A percentile compares a stretch with the other conserved stretches of the same genome.
Evolutionary conservation across 2,329 filamentous ascomycete species (phyloP).

Genomic region (Onygenales sp.): DNA sequence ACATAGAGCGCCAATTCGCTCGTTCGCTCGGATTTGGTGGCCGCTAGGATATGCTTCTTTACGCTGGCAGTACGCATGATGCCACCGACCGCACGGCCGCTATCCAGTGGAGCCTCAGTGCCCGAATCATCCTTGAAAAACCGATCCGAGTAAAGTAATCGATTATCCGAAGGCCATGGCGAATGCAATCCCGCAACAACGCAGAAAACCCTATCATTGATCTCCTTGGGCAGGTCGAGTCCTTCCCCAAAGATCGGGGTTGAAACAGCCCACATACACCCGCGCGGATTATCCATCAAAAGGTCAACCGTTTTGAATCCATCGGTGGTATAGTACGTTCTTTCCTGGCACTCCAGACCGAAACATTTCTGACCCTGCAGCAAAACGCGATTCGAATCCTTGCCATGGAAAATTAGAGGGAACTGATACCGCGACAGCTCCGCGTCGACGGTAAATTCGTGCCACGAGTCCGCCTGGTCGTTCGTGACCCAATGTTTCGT

Average conservation of each 20-base stretch:
- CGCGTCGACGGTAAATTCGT: conserved; percentile 55
- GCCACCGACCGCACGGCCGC: conserved; percentile 64
- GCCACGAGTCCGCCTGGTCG: conserved; percentile 76
- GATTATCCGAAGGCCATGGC: conserved; percentile 61
- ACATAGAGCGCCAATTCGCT: conserved; percentile 90
- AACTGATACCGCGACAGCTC: conserved; percentile 19
- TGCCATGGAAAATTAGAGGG: conserved; percentile 69
- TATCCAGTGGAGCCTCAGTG: conserved; percentile 67
- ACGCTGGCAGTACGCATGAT: conserved; percentile 73
- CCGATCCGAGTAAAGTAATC: conserved; percentile 70
- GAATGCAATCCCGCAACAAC: conserved; percentile 66
- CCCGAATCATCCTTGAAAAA: conserved; percentile 56
- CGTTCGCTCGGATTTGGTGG: conserved; percentile 67
- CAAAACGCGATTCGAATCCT: conserved; percentile 74
- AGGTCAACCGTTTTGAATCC: conserved; percentile 64
- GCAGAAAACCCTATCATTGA: conserved; percentile 68
- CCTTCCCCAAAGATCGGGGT: conserved; percentile 54
- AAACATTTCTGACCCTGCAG: conserved; percentile 67
- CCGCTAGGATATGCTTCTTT: conserved; percentile 79
- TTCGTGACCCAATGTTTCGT: conserved; percentile 72
- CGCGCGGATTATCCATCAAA: conserved; percentile 58
- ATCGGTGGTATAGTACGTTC: conserved; percentile 67
- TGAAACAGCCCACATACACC: conserved; percentile 82
- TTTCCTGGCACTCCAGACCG: conserved; percentile 53
- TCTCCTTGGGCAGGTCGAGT: conserved; percentile 50